Base-by-base conservation (phyloP, 2,329 filamentous ascomycete species). In the Cadophora malorum region DNA sequence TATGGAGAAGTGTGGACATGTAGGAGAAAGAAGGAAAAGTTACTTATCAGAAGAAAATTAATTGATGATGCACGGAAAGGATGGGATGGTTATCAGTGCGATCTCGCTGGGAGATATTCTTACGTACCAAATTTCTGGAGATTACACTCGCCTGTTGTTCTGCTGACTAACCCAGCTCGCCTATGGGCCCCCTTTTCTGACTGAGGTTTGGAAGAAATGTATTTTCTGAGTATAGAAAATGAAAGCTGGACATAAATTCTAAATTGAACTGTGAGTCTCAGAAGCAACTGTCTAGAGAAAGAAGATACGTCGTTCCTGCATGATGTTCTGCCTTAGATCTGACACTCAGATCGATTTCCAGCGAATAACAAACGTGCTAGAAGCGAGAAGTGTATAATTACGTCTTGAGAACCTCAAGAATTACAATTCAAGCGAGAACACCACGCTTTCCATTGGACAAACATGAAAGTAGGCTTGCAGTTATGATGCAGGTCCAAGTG, bases 71-170 rank as follows among this genome's bases (percentile, higher is more conserved):
- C 56, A 10, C 45, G 35, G 12, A 10, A 45, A 59, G 21, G 35
- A 45, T 45, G 56, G 56, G 33, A 23, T 59, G 56, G 56, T 59
- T 59, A 59, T 59, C 56, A 59, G 56, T 41, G 33, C n/a, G 25
- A 55, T 55, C 28, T 33, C 52, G 28, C 52, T 16, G 25, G 25
- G 35, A 59, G 56, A 59, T 59, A 59, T 59, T 59, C 56, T 59
- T 59, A 59, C 56, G 56, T 59, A 59, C 21, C 35, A 41, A 45
- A 25, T 59, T 45, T 45, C 14, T 23, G 5, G 35, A 59, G 56
- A 59, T 45, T 59, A 59, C 33, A 6, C 12, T 45, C 33, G 28
- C 52, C 28, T 49, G 41, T 45, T 49, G 41, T 45, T 9, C 23
- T 4, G 33, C 55, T 38, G 31, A 23, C n/a, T 58, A 58, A 58